Evolutionary conservation across 2,329 filamentous ascomycete species (phyloP).

Genomic region (Aureobasidium sp.): DNA sequence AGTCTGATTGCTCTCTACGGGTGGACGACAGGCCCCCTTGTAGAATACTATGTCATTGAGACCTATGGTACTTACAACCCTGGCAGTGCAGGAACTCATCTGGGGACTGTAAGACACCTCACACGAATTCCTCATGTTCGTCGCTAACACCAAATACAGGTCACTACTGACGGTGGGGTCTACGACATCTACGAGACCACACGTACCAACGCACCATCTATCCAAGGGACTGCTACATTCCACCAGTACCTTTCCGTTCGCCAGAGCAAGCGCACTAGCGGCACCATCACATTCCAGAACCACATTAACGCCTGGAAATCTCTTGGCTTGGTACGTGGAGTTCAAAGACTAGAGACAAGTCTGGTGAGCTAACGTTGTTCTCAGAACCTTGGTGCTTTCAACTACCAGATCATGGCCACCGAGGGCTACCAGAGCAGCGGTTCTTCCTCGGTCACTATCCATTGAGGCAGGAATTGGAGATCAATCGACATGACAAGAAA

Average conservation of each 20-base stretch:
- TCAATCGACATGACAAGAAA: too few species aligned
- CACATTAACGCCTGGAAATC: conserved; percentile 50
- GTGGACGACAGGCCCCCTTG: conserved; percentile 48
- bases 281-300: conserved; percentile 43
- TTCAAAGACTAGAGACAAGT: too few species aligned
- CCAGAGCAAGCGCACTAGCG: conserved; percentile 42
- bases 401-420: conserved; percentile 48
- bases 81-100: conserved; percentile 31
- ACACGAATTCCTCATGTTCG: rapidly evolving
- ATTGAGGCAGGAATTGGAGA: too few species aligned
- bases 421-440: conserved; percentile 40
- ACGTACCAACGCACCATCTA: conserved; percentile 41
- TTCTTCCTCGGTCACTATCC: neutral
- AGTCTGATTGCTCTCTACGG: conserved; percentile 52
- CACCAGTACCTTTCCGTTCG: conserved; percentile 50
- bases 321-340: conserved; percentile 33
- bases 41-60: conserved; percentile 56
- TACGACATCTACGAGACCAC: conserved; percentile 48
- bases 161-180: conserved; percentile 45
- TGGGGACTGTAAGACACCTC: conserved; percentile 35
- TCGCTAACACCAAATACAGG: neutral
- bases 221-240: conserved; percentile 50
- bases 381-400: conserved; percentile 39
- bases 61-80: conserved; percentile 45
- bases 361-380: neutral